phyloP scores from a whole-genome alignment of 345 rosid species.

The Psidium friedrichsthalianum region DNA sequence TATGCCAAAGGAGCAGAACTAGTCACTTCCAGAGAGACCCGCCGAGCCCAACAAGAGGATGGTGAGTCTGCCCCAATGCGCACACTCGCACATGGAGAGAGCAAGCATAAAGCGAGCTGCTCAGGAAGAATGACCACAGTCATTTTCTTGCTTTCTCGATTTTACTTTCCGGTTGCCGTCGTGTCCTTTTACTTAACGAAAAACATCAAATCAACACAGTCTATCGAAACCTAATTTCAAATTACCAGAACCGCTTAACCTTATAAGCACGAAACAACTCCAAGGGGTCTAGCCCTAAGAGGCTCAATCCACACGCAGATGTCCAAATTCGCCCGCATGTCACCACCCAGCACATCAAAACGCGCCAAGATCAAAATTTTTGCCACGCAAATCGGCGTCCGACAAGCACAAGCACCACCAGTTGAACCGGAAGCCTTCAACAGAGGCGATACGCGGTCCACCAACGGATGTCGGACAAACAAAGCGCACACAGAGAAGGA shows the following conservation, averaged over 20 bases:
- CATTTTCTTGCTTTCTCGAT: neutral
- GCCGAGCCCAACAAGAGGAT: neutral
- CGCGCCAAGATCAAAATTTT: neutral
- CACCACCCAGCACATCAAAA: neutral
- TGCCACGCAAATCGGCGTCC: neutral
- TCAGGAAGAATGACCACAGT: neutral
- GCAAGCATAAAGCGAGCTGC: neutral
- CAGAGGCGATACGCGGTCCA: neutral
- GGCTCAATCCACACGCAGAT: neutral
- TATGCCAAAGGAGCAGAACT: neutral
- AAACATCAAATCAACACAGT: neutral
- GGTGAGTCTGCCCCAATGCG: neutral
- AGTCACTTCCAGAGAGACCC: neutral
- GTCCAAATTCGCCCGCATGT: neutral
- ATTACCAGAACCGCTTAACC: neutral
- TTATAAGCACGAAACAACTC: neutral
- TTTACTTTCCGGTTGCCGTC: neutral
- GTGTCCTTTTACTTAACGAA: neutral
- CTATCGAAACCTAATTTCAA: neutral
- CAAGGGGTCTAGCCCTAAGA: neutral
- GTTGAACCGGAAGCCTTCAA: neutral
- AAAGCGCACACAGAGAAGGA: neutral
- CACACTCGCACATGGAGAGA: neutral
- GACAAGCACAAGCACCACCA: neutral
- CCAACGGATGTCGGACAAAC: neutral